Evolutionary conservation across 2,329 filamentous ascomycete genomes (phyloP), one percentile per base, ranked within the genome.

Genomic region (Neocatenulostroma microsporum): DNA sequence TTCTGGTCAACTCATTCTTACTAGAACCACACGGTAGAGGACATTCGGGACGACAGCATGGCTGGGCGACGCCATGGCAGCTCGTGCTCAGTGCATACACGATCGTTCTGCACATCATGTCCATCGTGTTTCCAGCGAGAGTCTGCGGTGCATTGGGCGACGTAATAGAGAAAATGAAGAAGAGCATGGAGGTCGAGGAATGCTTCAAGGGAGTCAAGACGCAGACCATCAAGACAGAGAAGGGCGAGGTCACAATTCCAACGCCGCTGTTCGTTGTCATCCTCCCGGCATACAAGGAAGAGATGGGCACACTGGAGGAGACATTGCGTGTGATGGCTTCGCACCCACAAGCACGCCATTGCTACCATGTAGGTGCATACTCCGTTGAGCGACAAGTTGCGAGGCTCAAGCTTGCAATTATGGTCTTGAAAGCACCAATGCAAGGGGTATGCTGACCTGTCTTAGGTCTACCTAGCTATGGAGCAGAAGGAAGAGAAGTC

Each of bases 261-360:
- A 40, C 45, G 8, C 53, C 53, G 60, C 81, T 37, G 62, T 82
- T 20, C 78, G 83, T 54, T 11, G 81, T 85, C 43, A 67, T 84
- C 45, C 68, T 85, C 28, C 81, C 81, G 13, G 83, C 83, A 52
- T 85, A 84, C 63, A 82, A 82, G 58, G 81, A 85, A 56, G 79
- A 84, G 39, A 63, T 78, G 39, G 76, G 81, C 40, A 82, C 76
- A 0, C 63, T 84, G 30, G 69, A 74, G 44, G 78, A 82, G 53
- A 84, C 81, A 0, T 61, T 85, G 14, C 74, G 78, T 26, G 80
- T 84, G 15, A 61, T 84, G 41, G 78, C 78, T 4, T 79, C 72
- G 20, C 81, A 85, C 51, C 69, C 75, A 1, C 72, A 75, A 47
- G 80, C 81, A 18, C 66, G 68, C 37, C 66, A 64, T 48, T 74